Conservation (phyloP, 257 asterid genomes). For the Gentiana macrophylla region DNA sequence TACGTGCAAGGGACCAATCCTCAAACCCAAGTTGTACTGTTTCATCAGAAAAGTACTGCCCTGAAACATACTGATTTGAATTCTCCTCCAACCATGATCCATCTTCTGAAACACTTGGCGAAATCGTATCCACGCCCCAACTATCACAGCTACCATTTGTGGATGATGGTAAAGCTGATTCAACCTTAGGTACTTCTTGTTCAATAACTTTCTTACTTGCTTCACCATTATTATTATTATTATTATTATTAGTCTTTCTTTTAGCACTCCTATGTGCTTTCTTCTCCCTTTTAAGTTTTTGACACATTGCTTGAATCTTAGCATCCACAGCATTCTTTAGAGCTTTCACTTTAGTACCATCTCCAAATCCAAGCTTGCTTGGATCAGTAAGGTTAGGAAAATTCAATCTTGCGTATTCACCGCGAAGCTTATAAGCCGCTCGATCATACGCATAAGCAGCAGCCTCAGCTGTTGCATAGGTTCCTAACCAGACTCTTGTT, state of each 20-base stretch:
- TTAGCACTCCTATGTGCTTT: conserved; percentile 25
- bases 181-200: conserved; percentile 15
- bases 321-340: conserved; percentile 78
- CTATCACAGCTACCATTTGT: conserved; percentile 16
- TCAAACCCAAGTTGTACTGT: conserved; percentile 33
- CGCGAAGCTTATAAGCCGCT: conserved; percentile 93
- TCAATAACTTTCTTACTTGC: conserved; percentile 1
- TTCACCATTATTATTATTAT: background rate
- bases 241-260: background rate
- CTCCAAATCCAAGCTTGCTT: conserved; percentile 47
- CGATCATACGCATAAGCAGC: conserved; percentile 94
- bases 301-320: conserved; percentile 73
- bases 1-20: conserved; percentile 58
- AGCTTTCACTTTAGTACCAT: conserved; percentile 33
- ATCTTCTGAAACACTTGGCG: conserved; percentile 42
- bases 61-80: conserved; percentile 28
- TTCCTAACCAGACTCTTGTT: conserved; percentile 89
- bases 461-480: conserved; percentile 85
- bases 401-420: conserved; percentile 83
- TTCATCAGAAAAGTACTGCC: conserved; percentile 23
- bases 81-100: conserved; percentile 40
- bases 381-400: conserved; percentile 74
- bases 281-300: conserved; percentile 55
- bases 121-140: conserved; percentile 23
- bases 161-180: conserved; percentile 21